These are phyloP conservation scores for Ramichloridium luteum DNA, from an alignment of 2,329 filamentous ascomycete species.

Conservation along the genomic window DNA sequence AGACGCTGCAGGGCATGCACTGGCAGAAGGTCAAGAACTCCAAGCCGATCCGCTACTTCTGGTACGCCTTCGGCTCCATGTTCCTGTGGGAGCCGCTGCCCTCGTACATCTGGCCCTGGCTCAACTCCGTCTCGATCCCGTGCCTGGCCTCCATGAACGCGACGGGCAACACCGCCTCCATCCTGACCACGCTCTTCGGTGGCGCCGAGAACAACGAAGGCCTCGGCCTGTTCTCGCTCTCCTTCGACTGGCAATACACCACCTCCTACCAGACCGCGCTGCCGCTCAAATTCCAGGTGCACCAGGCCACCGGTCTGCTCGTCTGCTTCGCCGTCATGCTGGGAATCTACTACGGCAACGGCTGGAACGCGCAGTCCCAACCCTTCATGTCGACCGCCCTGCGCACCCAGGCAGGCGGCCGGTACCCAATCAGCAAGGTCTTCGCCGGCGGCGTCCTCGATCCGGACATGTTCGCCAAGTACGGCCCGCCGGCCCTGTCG, in stretches of 20 bases:
- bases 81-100: conserved; percentile 42
- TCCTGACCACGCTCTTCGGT: conserved; percentile 40
- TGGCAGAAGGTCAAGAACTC: conserved; percentile 41
- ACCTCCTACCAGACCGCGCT: conserved; percentile 42
- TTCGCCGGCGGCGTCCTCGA: conserved; percentile 34
- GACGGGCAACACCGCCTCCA: conserved; percentile 32
- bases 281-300: conserved; percentile 35
- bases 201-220: conserved; percentile 43
- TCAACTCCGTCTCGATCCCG: conserved; percentile 43
- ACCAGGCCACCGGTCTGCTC: conserved; percentile 35
- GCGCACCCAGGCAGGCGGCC: conserved; percentile 28
- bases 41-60: conserved; percentile 41
- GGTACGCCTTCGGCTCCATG: conserved; percentile 36
- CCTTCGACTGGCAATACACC: conserved; percentile 45
- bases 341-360: conserved; percentile 40
- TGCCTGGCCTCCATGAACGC: conserved; percentile 43
- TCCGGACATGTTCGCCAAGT: conserved; percentile 28
- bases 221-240: conserved; percentile 37
- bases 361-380: conserved; percentile 34
- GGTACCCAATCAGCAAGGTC: conserved; percentile 27
- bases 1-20: conserved; percentile 43
- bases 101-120: conserved; percentile 44
- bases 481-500: conserved; percentile 37
- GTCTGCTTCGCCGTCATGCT: conserved; percentile 41
- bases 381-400: conserved; percentile 46